Evolutionary conservation across 768 basidiomycete genomes (phyloP).

Genomic region (Psilocybe subaeruginosa): DNA sequence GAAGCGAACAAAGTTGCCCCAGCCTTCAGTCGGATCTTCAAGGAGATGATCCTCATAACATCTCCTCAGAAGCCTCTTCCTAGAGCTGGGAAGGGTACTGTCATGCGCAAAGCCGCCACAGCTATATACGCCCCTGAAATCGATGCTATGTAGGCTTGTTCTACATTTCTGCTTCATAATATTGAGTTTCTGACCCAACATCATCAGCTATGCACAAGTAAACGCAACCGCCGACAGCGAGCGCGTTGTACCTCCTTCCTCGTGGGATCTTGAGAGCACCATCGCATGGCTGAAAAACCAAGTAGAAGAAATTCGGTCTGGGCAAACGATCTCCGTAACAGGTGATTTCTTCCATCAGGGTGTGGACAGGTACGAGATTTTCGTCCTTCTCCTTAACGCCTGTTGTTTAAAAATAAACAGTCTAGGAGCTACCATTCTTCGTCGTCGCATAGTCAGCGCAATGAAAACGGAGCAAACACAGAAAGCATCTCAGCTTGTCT

Average conservation of each 20-base stretch:
- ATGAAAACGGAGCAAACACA: constrained; percentile 15
- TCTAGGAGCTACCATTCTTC: constrained; percentile 24
- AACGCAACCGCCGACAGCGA: constrained; percentile 14
- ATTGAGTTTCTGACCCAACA: not conserved
- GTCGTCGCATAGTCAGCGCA: constrained; percentile 22
- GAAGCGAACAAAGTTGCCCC: constrained; percentile 48
- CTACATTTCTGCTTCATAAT: not conserved
- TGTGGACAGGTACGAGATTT: constrained; percentile 20
- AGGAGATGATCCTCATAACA: constrained; percentile 54
- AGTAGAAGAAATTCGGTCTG: constrained; percentile 16
- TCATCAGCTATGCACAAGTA: constrained; percentile 21
- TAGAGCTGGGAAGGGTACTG: constrained; percentile 50
- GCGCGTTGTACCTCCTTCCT: constrained; percentile 13
- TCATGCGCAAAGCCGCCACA: constrained; percentile 46
- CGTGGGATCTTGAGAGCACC: constrained; percentile 14
- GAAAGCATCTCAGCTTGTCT: constrained; percentile 17
- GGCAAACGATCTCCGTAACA: not conserved
- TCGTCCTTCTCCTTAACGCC: not conserved
- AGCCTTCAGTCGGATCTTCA: constrained; percentile 47
- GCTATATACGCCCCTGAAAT: constrained; percentile 47
- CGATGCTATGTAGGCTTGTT: constrained; percentile 38
- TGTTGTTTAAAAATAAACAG: not conserved
- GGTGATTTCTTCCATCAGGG: constrained; percentile 25
- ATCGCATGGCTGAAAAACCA: constrained; percentile 21
- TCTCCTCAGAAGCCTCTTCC: constrained; percentile 39